These are phyloP conservation scores for Acidiella bohemica DNA, from an alignment of 495 filamentous ascomycete genomes.

Conservation along the genomic window DNA sequence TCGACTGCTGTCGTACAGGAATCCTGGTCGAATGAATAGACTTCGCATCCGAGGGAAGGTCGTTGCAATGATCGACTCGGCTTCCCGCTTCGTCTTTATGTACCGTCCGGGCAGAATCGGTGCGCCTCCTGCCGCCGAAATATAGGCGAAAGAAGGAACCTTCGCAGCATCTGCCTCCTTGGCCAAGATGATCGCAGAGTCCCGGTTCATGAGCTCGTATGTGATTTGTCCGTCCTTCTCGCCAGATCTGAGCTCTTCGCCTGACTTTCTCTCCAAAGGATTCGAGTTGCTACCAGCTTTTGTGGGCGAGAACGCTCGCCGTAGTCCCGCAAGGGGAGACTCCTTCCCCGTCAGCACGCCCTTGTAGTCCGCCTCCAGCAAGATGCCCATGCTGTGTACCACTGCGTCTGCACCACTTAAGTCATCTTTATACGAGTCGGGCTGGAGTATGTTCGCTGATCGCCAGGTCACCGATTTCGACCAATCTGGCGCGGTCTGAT, in stretches of 20 bases:
- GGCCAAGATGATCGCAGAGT: slow-evolving; percentile 73
- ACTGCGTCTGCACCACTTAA: slow-evolving; percentile 66
- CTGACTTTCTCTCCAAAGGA: slow-evolving; percentile 44
- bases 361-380: slow-evolving; percentile 98
- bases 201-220: slow-evolving; percentile 97
- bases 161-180: slow-evolving; percentile 54
- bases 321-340: slow-evolving; percentile 57
- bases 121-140: slow-evolving; percentile 76
- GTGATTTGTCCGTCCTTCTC: slow-evolving; percentile 65
- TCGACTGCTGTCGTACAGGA: slow-evolving; percentile 76
- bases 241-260: slow-evolving; percentile 46
- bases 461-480: slow-evolving; percentile 71
- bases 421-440: slow-evolving; percentile 57
- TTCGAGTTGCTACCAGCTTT: slow-evolving; percentile 50
- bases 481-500: slow-evolving; percentile 62
- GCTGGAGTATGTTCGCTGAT: slow-evolving; percentile 72
- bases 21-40: slow-evolving; percentile 72
- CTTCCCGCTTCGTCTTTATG: slow-evolving; percentile 82
- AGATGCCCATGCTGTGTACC: slow-evolving; percentile 85
- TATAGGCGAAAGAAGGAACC: slow-evolving; percentile 62
- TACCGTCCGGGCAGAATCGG: slow-evolving; percentile 74
- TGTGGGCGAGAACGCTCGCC: slow-evolving; percentile 56
- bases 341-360: slow-evolving; percentile 71
- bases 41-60: slow-evolving; percentile 59
- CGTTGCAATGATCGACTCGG: slow-evolving; percentile 62